phyloP scores from a whole-genome alignment of 495 filamentous ascomycete species.

The Penicillium goetzii region DNA sequence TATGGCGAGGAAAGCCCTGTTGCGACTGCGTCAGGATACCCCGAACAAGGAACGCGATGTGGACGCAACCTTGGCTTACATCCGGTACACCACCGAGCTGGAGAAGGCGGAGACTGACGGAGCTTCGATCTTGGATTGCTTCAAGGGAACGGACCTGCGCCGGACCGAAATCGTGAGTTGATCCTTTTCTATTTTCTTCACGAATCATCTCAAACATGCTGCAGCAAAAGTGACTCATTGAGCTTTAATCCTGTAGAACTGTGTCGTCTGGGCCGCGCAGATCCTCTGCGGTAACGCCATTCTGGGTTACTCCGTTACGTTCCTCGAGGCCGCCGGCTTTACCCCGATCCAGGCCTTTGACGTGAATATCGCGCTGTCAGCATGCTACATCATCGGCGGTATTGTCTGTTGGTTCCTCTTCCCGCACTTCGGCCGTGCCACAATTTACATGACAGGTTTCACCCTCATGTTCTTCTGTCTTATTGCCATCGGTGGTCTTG shows the following conservation, averaged over 20 bases:
- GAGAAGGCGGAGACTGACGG: constrained; percentile 38
- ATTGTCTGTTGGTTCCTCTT: constrained; percentile 65
- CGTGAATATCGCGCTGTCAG: constrained; percentile 48
- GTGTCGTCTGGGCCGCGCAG: constrained; percentile 35
- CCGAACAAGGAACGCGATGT: constrained; percentile 44
- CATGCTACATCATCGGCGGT: constrained; percentile 65
- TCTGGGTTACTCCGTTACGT: constrained; percentile 41
- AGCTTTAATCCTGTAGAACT: constrained; percentile 41
- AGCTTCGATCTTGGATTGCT: constrained; percentile 41
- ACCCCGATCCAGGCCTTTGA: constrained; percentile 27
- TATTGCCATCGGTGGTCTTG: constrained; percentile 57
- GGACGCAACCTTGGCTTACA: constrained; percentile 56
- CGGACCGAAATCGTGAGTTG: constrained; percentile 53
- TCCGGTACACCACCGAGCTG: constrained; percentile 40
- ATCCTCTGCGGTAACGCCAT: constrained; percentile 40
- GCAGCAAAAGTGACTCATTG: neutral
- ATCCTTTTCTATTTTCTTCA: constrained; percentile 56
- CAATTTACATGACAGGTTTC: constrained; percentile 55
- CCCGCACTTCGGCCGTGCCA: constrained; percentile 48
- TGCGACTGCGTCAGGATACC: constrained; percentile 35
- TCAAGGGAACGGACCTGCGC: constrained; percentile 42
- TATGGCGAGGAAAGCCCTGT: constrained; percentile 46
- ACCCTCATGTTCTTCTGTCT: constrained; percentile 47
- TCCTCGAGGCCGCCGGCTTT: constrained; percentile 46
- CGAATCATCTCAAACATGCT: neutral